These are phyloP conservation scores for Macadamia tetraphylla DNA, from an alignment of 164 flowering plant species.

Conservation along the genomic window DNA sequence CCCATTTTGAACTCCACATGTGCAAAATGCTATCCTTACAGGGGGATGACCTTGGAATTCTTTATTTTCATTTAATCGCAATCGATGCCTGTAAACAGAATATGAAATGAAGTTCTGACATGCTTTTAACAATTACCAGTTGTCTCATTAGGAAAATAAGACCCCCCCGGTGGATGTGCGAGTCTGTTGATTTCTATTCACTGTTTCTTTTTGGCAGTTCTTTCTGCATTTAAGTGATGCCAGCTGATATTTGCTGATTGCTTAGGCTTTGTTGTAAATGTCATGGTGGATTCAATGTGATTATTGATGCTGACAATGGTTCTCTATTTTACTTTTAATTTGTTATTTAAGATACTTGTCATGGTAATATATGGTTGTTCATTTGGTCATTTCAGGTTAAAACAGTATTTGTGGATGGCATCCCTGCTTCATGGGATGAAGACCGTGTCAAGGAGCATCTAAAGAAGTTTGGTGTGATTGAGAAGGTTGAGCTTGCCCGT, in stretches of 20 bases:
- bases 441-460: constrained; percentile 67
- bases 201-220: not conserved
- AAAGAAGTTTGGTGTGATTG: constrained; percentile 71
- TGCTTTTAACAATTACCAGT: too few relatives aligned
- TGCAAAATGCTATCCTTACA: too few relatives aligned
- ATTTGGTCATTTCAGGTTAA: constrained; percentile 52
- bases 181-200: not conserved
- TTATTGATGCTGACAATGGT: not conserved
- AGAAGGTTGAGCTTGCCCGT: constrained; percentile 91
- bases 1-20: too few relatives aligned
- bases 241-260: too few relatives aligned
- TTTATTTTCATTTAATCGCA: too few relatives aligned
- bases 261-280: not conserved
- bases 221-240: not conserved
- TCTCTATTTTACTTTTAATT: not conserved
- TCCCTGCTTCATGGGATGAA: constrained; percentile 96
- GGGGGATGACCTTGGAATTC: too few relatives aligned
- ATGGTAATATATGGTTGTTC: not conserved
- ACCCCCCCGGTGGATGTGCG: not conserved
- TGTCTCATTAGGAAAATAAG: too few relatives aligned
- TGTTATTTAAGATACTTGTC: not conserved
- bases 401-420: constrained; percentile 85
- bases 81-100: too few relatives aligned
- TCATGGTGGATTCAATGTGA: not conserved
- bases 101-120: too few relatives aligned